phyloP scores from a whole-genome alignment of 805 yeast species.

The Candida schatavii region DNA sequence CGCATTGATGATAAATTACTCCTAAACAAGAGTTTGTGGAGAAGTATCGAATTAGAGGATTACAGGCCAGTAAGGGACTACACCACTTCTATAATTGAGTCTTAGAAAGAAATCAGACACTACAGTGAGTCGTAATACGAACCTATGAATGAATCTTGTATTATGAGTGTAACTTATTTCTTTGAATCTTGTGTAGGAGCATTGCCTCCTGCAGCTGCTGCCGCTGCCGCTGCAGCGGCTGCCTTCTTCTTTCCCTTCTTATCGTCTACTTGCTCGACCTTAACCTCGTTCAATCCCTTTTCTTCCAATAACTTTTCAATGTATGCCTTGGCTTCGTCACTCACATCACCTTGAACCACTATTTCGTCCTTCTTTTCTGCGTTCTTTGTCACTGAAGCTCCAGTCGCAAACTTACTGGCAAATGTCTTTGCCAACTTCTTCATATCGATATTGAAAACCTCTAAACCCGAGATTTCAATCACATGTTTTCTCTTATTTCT shows the following conservation, averaged over 20 bases:
- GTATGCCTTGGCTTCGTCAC: slow-evolving; percentile 83
- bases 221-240: slow-evolving; percentile 7
- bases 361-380: slow-evolving; percentile 92
- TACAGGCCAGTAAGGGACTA: slow-evolving; percentile 51
- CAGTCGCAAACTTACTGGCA: slow-evolving; percentile 93
- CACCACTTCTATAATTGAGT: slow-evolving; percentile 12
- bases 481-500: slow-evolving; percentile 87
- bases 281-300: slow-evolving; percentile 78
- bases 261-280: slow-evolving; percentile 86
- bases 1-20: slow-evolving; percentile 47
- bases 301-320: slow-evolving; percentile 69
- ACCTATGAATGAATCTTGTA: too few relatives aligned
- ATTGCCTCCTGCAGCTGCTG: slow-evolving; percentile 2
- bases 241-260: slow-evolving; percentile 68
- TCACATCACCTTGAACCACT: slow-evolving; percentile 91
- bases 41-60: slow-evolving; percentile 63
- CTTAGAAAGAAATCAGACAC: background rate
- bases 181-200: background rate
- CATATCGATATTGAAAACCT: slow-evolving; percentile 83
- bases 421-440: slow-evolving; percentile 89
- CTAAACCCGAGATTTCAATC: slow-evolving; percentile 82
- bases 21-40: slow-evolving; percentile 54
- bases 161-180: background rate
- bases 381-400: slow-evolving; percentile 86
- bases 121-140: too few relatives aligned